Base-by-base conservation (phyloP, 2,329 filamentous ascomycete species). In the Orbilia brochopaga region DNA sequence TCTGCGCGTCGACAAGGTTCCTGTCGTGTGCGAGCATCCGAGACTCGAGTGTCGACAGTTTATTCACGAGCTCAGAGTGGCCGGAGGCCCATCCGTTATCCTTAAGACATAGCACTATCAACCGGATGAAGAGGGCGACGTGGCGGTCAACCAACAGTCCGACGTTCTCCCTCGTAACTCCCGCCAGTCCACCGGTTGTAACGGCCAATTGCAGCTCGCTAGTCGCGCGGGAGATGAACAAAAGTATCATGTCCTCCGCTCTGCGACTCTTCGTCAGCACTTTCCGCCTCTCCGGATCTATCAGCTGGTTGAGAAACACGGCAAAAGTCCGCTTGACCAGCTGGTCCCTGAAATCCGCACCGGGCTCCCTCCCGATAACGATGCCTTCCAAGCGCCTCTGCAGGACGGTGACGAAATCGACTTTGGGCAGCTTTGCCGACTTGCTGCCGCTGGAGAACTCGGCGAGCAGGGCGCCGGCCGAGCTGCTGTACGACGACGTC, bases 21-120 rank as follows among this genome's bases (percentile, higher is more conserved):
- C 96, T 91, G 77, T 97, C 93, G 79, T 97, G 94, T 57, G 91
- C 90, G 74, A 99, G 84, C 63, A 99, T 85, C 81, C 97, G 97
- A 79, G 89, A 95, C 80, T 99, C 94, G 76, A 99, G 84, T 11
- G 88, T 91, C 48, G 86, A 85, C 66, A 99, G 82, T 73, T 91
- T 87, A 74, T 84, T 86, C 78, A 91, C 88, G 65, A 99, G 84
- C 78, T 99, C 93, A 4, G 91, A 89, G 74, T 90, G 87, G 78
- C 96, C 91, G 78, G 88, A 88, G 73, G 90, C 88, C 84, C 91
- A 92, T 75, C 93, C 91, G 75, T 94, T 87, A 75, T 92, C 89
- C 76, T 88, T 89, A 74, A 97, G 81, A 19, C 92, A 90, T 74
- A 87, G 86, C 76, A 87, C 88, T 76, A 96, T 86, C 55, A 99